Base-by-base conservation (phyloP, 345 rosid species). In the Aquilaria malaccensis region DNA sequence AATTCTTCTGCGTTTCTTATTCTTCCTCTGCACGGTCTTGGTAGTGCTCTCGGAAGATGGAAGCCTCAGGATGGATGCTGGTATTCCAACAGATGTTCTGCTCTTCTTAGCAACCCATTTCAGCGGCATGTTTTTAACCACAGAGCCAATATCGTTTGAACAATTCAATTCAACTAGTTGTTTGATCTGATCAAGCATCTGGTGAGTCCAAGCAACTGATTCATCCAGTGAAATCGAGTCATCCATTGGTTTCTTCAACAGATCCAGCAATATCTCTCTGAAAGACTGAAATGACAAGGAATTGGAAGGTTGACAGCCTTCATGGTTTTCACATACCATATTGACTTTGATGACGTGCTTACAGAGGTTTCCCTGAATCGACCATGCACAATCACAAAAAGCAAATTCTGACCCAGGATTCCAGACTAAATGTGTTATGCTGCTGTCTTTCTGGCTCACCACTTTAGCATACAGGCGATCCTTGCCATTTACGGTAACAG, bases 341-440 rank as follows among this genome's bases (percentile, higher is more conserved):
- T 90, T 90, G 50, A 86, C 97, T 80, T 90, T 90, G 47, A 88
- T 73, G 72, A 90, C 85, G 71, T 94, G 99, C 73, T 94, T 94
- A 89, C 99, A 94, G 54, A 94, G 70, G 73, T 90, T 90, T 55
- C 96, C 99, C 68, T 82, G 98, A 79, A 84, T 66, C 31, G 98
- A 89, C 97, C 98, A 93, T 12, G 86, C 58, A 53, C 92, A 93
- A 64, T 90, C 95, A 50, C 97, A 90, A 66, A 88, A 84, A 6
- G 92, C 92, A 74, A 90, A 94, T 58, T 90, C 96, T 0, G 99
- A 88, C 52, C 97, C 89, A n/a, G 96, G 92, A 64, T 94, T 94
- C 97, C 89, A 86, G n/a, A 94, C 96, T 37, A 74, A 59, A 65
- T 73, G 87, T 11, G 70, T 66, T 53, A 74, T n/a, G 30, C 67